Evolutionary conservation across 208 protist genomes (phyloP).

Genomic region (Trypanosoma caninum): DNA sequence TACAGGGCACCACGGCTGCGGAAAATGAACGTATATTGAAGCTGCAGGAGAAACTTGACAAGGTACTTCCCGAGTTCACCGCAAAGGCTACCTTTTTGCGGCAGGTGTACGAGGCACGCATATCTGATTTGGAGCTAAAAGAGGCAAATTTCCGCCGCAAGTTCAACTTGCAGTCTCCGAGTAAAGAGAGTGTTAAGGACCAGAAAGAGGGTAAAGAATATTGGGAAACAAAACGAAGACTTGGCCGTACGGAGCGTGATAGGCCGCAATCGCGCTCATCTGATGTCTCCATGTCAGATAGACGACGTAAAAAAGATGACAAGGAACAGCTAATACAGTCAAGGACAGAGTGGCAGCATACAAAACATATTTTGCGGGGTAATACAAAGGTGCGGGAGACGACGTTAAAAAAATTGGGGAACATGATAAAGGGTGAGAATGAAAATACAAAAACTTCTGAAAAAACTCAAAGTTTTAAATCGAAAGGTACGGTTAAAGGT

Average conservation of each 20-base stretch:
- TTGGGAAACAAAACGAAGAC: constrained; percentile 11
- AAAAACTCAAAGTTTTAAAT: not conserved
- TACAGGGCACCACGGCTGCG: constrained; percentile 17
- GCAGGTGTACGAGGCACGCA: constrained; percentile 91
- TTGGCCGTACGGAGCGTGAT: constrained; percentile 3
- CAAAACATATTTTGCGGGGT: constrained; percentile 25
- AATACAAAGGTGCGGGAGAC: constrained; percentile 38
- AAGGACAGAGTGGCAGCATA: constrained; percentile 47
- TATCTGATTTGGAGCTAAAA: constrained; percentile 82
- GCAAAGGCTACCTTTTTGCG: constrained; percentile 85
- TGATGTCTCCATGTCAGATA: constrained; percentile 20
- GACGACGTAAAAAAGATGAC: constrained; percentile 28
- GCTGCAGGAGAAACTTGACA: constrained; percentile 71
- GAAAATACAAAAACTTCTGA: not conserved
- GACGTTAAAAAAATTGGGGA: constrained; percentile 29
- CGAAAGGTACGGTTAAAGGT: not conserved
- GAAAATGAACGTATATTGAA: constrained; percentile 54
- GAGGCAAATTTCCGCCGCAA: constrained; percentile 39
- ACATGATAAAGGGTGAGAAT: constrained; percentile 18
- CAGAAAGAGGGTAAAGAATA: constrained; percentile 23
- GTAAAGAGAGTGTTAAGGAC: not conserved
- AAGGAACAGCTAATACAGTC: constrained; percentile 35
- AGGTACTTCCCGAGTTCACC: constrained; percentile 81
- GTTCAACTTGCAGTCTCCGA: no score
- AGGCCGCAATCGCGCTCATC: constrained; percentile 1